phyloP scores from a whole-genome alignment of 106 monocot genomes.

The Triglochin maritima region DNA sequence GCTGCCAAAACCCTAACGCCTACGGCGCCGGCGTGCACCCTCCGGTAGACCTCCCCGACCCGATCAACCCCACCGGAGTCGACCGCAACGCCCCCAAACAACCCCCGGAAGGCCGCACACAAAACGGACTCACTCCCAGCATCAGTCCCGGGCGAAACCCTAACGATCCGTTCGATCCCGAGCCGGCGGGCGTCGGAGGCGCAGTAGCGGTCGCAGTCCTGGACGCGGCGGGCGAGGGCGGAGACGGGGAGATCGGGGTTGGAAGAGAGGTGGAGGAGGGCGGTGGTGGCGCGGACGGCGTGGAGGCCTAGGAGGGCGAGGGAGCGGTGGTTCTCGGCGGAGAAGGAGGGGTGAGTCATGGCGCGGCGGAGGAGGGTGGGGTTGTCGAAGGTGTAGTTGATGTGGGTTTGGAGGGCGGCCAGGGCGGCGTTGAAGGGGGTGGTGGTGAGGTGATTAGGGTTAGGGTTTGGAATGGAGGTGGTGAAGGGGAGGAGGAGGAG shows the following conservation, averaged over 20 bases:
- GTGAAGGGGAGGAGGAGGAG: too few relatives aligned
- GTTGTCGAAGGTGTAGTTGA: conserved; percentile 33
- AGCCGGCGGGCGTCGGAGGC: conserved; percentile 22
- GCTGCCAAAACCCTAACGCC: too few relatives aligned
- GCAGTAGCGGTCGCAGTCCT: conserved; percentile 16
- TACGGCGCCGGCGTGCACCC: too few relatives aligned
- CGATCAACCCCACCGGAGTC: conserved; percentile 26
- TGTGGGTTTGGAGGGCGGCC: conserved; percentile 30
- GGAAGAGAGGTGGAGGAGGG: conserved; percentile 21
- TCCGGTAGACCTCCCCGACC: conserved; percentile 19
- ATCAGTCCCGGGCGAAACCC: conserved; percentile 38
- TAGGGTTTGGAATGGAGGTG: too few relatives aligned
- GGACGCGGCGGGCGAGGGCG: conserved; percentile 18
- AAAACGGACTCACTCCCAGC: conserved; percentile 23
- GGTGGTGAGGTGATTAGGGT: too few relatives aligned
- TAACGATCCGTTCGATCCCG: conserved; percentile 25
- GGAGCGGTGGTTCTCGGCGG: conserved; percentile 38
- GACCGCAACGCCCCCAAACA: conserved; percentile 40
- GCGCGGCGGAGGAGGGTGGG: conserved; percentile 39
- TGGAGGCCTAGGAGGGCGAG: conserved; percentile 41
- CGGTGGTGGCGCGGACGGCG: conserved; percentile 22
- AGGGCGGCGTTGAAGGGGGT: conserved; percentile 25
- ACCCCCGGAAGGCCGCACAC: conserved; percentile 36
- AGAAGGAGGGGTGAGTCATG: conserved; percentile 58
- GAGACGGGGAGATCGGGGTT: conserved; percentile 30